These are phyloP conservation scores for Lignosus rhinocerotis DNA, from an alignment of 1,284 basidiomycete species.

Conservation along the genomic window DNA sequence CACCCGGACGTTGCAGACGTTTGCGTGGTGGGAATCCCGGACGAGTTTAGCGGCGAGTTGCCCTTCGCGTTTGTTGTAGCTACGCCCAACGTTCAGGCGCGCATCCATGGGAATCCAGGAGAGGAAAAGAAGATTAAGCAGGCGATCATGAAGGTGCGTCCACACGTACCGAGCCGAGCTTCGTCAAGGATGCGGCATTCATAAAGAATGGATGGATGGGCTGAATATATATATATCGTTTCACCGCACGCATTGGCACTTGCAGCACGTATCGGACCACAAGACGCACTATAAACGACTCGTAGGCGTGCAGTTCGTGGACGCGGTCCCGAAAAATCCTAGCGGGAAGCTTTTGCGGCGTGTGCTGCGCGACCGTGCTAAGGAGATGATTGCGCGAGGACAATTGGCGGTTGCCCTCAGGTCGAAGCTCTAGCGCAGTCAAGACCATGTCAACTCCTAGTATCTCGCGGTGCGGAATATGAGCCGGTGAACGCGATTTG, in stretches of 20 bases:
- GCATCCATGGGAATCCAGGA: neutral
- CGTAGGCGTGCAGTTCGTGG: constrained; percentile 65
- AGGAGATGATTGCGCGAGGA: constrained; percentile 14
- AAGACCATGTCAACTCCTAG: no score
- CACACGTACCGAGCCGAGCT: no score
- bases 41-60: constrained; percentile 80
- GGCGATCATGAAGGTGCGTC: constrained; percentile 11
- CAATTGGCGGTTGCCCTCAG: neutral
- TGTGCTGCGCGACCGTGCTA: constrained; percentile 53
- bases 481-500: no score
- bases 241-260: no score
- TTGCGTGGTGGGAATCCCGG: constrained; percentile 75
- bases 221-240: no score
- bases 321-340: constrained; percentile 71
- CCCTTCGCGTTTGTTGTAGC: constrained; percentile 75
- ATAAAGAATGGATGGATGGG: no score
- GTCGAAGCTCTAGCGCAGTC: neutral
- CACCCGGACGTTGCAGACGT: constrained; percentile 70
- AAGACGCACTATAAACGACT: constrained; percentile 76
- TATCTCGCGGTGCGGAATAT: no score
- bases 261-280: constrained; percentile 65
- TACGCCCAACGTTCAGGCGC: constrained; percentile 28
- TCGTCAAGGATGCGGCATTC: no score
- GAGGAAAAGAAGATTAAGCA: constrained; percentile 4
- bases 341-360: constrained; percentile 67